Evolutionary conservation across 345 rosid genomes (phyloP).

Genomic region (Salix brachista): DNA sequence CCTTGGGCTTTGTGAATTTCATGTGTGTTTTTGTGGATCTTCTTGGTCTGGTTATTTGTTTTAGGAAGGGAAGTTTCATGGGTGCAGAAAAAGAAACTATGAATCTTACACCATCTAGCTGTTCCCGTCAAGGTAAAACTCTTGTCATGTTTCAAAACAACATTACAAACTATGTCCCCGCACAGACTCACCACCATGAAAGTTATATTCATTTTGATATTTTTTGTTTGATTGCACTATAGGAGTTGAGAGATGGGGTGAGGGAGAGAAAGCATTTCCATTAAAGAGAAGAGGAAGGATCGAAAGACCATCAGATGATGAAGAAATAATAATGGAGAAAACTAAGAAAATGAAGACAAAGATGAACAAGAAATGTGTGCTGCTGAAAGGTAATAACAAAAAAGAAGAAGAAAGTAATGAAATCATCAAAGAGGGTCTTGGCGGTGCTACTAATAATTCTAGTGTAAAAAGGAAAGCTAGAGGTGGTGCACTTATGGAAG

Average conservation of each 20-base stretch:
- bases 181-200: background rate
- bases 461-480: constrained; percentile 46
- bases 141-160: background rate
- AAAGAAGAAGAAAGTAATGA: background rate
- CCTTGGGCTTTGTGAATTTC: constrained; percentile 5
- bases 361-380: constrained; percentile 41
- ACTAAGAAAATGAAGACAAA: constrained; percentile 38
- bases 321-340: constrained; percentile 16
- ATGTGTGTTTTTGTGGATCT: constrained; percentile 30
- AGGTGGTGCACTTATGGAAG: constrained; percentile 60
- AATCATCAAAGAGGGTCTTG: background rate
- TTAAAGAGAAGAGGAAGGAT: constrained; percentile 51
- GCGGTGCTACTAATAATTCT: background rate
- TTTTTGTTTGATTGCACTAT: constrained; percentile 17
- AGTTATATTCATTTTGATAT: background rate
- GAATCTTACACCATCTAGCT: constrained; percentile 15
- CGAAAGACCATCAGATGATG: constrained; percentile 12
- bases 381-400: background rate
- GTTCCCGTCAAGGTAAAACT: constrained; percentile 46
- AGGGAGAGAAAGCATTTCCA: constrained; percentile 44
- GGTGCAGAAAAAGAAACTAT: constrained; percentile 27
- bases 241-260: constrained; percentile 40
- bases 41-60: constrained; percentile 19
- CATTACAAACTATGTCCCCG: background rate
- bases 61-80: constrained; percentile 25